phyloP scores from a whole-genome alignment of 805 yeast genomes.

The Metschnikowia chrysomelidarum region DNA sequence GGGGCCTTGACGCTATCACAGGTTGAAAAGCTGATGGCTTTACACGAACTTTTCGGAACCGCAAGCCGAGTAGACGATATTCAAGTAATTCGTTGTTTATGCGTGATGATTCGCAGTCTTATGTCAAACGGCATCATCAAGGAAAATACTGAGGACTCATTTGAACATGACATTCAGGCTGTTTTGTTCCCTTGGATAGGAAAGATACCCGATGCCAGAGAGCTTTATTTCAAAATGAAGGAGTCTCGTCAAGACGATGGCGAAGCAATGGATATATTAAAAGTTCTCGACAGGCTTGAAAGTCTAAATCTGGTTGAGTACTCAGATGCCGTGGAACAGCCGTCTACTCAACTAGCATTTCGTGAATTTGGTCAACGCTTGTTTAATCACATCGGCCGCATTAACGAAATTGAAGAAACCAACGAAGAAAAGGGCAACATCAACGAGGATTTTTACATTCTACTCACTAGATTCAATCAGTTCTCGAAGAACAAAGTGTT shows the following conservation, averaged over 20 bases:
- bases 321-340: constrained; percentile 6
- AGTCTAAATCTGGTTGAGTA: constrained; percentile 7
- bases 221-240: constrained; percentile 45
- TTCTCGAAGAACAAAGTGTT: constrained; percentile 30
- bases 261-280: constrained; percentile 3
- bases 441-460: constrained; percentile 23
- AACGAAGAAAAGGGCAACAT: constrained; percentile 10
- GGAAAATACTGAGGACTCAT: constrained; percentile 28
- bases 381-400: constrained; percentile 11
- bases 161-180: constrained; percentile 55
- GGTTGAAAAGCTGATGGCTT: constrained; percentile 61
- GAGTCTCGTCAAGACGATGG: constrained; percentile 10
- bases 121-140: constrained; percentile 44
- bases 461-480: constrained; percentile 30
- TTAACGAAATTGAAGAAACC: constrained; percentile 9
- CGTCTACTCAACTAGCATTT: constrained; percentile 10
- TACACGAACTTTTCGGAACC: constrained; percentile 68
- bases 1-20: constrained; percentile 55
- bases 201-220: constrained; percentile 58
- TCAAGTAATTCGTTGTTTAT: constrained; percentile 50
- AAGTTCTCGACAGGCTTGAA: constrained; percentile 9
- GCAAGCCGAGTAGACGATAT: constrained; percentile 35
- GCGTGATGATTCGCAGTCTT: constrained; percentile 60
- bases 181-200: constrained; percentile 67
- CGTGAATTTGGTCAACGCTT: constrained; percentile 11